These are phyloP conservation scores for Flaveria trinervia DNA, from an alignment of 129 eudicot genomes.

Conservation along the genomic window DNA sequence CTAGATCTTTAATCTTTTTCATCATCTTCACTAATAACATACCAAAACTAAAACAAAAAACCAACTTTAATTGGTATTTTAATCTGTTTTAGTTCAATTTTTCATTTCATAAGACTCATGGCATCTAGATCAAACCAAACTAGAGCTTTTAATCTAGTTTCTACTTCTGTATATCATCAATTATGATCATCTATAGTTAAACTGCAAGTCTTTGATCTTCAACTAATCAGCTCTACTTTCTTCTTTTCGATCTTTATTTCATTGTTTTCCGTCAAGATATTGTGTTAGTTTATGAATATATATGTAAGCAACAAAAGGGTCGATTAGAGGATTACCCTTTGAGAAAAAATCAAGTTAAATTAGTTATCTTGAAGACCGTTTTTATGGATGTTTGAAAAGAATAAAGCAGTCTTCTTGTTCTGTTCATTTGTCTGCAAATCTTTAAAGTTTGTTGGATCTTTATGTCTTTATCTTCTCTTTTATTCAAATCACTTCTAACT, in stretches of 20 bases:
- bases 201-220: constrained; percentile 18
- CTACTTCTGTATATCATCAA: neutral
- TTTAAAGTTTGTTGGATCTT: constrained; percentile 42
- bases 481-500: constrained; percentile 20
- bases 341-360: constrained; percentile 33
- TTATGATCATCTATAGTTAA: neutral
- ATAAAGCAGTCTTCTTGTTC: constrained; percentile 40
- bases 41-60: constrained; percentile 18
- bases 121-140: constrained; percentile 26
- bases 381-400: constrained; percentile 35
- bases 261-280: neutral
- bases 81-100: neutral
- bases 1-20: constrained; percentile 31
- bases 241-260: constrained; percentile 11
- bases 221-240: neutral
- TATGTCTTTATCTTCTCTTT: constrained; percentile 41
- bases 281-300: constrained; percentile 15
- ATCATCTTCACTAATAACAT: constrained; percentile 25
- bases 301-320: constrained; percentile 24
- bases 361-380: constrained; percentile 34
- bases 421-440: constrained; percentile 40
- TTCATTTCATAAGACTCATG: constrained; percentile 22
- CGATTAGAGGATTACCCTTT: neutral
- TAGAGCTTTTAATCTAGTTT: neutral
- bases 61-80: neutral